Evolutionary conservation across 2,329 filamentous ascomycete genomes (phyloP).

Genomic region (Aspergillus sp.): DNA sequence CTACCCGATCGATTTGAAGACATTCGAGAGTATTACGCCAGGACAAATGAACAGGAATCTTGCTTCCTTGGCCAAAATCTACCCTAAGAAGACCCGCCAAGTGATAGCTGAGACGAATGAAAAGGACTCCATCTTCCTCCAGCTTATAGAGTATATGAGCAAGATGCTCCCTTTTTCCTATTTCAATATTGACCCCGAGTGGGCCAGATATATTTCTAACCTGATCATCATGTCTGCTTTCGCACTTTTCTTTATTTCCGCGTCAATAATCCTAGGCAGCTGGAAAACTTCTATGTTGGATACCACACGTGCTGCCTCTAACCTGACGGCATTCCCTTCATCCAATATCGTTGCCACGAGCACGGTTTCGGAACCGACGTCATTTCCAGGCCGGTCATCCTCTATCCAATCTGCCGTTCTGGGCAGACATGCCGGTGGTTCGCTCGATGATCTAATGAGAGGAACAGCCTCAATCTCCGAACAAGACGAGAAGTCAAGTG

Average conservation of each 20-base stretch:
- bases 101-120: constrained; percentile 12
- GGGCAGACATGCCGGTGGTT: constrained; percentile 14
- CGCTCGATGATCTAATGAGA: constrained; percentile 23
- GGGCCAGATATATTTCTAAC: constrained; percentile 14
- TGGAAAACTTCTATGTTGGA: too few species aligned
- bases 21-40: constrained; percentile 47
- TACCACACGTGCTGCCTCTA: too few species aligned
- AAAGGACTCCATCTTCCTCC: constrained; percentile 15
- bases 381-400: constrained; percentile 21
- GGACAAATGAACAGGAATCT: constrained; percentile 47
- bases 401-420: constrained; percentile 16
- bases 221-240: constrained; percentile 1
- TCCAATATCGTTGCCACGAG: constrained; percentile 14
- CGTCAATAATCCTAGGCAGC: too few species aligned
- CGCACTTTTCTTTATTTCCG: too few species aligned
- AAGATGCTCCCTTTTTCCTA: constrained; percentile 23
- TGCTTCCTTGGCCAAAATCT: constrained; percentile 38
- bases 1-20: constrained; percentile 47
- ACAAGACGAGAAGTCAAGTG: constrained; percentile 29
- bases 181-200: constrained; percentile 17
- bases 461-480: constrained; percentile 21
- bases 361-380: constrained; percentile 14
- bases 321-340: background rate
- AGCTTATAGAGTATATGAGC: constrained; percentile 22
- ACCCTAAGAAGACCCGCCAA: constrained; percentile 24